Conservation (phyloP, 108 stramenopile species). For the Nitzschia sp. region DNA sequence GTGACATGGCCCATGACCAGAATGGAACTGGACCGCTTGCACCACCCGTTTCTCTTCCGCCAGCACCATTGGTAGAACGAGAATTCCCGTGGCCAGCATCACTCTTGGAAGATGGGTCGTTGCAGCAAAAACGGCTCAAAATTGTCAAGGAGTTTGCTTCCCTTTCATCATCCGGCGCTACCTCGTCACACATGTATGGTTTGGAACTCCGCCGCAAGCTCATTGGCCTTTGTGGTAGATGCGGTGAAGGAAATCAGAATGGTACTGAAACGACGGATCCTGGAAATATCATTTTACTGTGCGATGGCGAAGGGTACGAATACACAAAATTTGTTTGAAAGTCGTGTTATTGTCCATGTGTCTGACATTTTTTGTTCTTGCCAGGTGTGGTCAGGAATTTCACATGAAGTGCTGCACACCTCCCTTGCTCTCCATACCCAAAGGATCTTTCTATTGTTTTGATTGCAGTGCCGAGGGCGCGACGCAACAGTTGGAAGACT, state of each 20-base stretch:
- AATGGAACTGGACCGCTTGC: constrained; percentile 1
- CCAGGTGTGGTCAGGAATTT: constrained; percentile 50
- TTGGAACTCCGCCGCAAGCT: constrained; percentile 9
- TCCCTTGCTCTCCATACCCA: constrained; percentile 42
- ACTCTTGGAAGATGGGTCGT: constrained; percentile 6
- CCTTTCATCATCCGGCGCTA: not conserved
- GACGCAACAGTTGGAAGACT: constrained; percentile 45
- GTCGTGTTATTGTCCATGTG: not conserved
- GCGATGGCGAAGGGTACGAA: constrained; percentile 36
- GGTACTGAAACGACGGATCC: too few relatives aligned
- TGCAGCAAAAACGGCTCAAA: not conserved
- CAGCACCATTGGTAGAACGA: not conserved
- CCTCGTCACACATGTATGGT: constrained; percentile 20
- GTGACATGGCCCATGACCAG: not conserved
- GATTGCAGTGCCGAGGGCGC: constrained; percentile 54
- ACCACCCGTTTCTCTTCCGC: not conserved
- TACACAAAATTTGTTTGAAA: too few relatives aligned
- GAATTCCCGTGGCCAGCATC: not conserved
- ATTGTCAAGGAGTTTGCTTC: not conserved
- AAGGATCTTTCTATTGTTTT: constrained; percentile 59
- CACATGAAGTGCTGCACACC: constrained; percentile 60
- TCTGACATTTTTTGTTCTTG: not conserved
- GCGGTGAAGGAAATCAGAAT: not conserved
- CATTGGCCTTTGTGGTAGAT: constrained; percentile 25
- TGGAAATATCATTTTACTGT: constrained; percentile 20